Evolutionary conservation across 768 basidiomycete species (phyloP).

Genomic region (Crassisporium funariophilum): DNA sequence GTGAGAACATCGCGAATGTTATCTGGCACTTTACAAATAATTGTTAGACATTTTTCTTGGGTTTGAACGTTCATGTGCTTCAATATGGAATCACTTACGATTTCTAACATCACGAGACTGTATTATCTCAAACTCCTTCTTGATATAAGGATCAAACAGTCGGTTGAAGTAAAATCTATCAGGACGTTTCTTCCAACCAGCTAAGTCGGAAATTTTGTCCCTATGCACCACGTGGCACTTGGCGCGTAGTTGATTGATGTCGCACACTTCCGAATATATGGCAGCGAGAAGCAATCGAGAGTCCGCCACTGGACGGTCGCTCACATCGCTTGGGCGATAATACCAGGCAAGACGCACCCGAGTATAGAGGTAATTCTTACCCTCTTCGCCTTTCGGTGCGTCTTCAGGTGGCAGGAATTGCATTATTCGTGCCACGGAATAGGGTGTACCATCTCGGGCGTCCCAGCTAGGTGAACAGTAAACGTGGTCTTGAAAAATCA

Average conservation of each 20-base stretch:
- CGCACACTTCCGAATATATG: conserved; percentile 95
- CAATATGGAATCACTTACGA: conserved; percentile 54
- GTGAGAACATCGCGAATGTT: conserved; percentile 77
- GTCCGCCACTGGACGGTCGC: conserved; percentile 88
- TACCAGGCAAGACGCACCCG: conserved; percentile 94
- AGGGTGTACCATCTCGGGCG: conserved; percentile 91
- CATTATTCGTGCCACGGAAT: conserved; percentile 95
- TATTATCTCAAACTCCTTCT: conserved; percentile 97
- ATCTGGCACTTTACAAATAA: conserved; percentile 64
- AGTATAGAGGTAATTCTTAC: conserved; percentile 69
- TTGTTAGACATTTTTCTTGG: conserved; percentile 13
- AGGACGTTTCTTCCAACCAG: conserved; percentile 90
- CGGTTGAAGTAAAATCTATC: conserved; percentile 97
- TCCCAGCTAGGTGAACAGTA: conserved; percentile 95
- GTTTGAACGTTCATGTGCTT: conserved; percentile 16
- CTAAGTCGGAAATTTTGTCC: conserved; percentile 92
- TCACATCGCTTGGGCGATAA: conserved; percentile 95
- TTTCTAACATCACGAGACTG: conserved; percentile 85
- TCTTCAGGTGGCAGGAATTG: conserved; percentile 88
- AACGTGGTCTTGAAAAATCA: conserved; percentile 82
- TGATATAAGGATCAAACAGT: conserved; percentile 96
- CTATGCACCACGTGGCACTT: conserved; percentile 94
- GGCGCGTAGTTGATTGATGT: conserved; percentile 89
- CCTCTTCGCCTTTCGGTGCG: conserved; percentile 62
- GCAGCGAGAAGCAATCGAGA: conserved; percentile 91